Base-by-base conservation (phyloP, 257 asterid species). In the Rubia yunnanensis region DNA sequence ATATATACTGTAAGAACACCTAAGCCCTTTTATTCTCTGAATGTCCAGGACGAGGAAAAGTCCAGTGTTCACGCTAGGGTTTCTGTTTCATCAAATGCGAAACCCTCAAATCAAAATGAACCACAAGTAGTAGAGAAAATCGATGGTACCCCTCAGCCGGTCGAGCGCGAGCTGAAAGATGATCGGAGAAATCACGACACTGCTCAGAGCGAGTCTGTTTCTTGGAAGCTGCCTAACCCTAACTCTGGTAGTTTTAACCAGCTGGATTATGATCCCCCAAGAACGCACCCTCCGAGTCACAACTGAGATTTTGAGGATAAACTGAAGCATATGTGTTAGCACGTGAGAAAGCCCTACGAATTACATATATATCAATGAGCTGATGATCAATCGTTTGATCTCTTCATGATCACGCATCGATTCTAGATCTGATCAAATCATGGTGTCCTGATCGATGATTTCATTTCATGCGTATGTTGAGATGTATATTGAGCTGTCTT, bases 221-320 rank as follows among this genome's bases (percentile, higher is more conserved):
- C 81, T 13, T 86, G 95, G 96, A 85, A 53, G 73, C 76, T 86
- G 55, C 84, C 86, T 38, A 79, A 76, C 28, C 75, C 70, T 78
- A 77, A 76, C 72, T 73, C 89, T 14, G 86, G 83, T 65, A 39
- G 48, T 20, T 82, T 88, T 70, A 85, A 86, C 71, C 52, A 44
- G 52, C 32, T 84, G 74, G 98, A 91, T 64, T 91, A 88, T 67
- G 76, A 80, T 74, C 98, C 96, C 7, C 94, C 98, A 8, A 11
- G 5, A 15, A 23, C 54, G 8, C 67, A 39, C 17, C 67, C 67
- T 24, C 67, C 67, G 2, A 49, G 46, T 1, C 67, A 63, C 67
- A 63, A 63, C 67, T 38, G 20, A 63, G 49, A 24, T 15, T 13
- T 14, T 32, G 48, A 39, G 48, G 48, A 39, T 39, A 39, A 39